Evolutionary conservation across 2,329 filamentous ascomycete genomes (phyloP).

Genomic region (Aspergillus pseudoterreus): DNA sequence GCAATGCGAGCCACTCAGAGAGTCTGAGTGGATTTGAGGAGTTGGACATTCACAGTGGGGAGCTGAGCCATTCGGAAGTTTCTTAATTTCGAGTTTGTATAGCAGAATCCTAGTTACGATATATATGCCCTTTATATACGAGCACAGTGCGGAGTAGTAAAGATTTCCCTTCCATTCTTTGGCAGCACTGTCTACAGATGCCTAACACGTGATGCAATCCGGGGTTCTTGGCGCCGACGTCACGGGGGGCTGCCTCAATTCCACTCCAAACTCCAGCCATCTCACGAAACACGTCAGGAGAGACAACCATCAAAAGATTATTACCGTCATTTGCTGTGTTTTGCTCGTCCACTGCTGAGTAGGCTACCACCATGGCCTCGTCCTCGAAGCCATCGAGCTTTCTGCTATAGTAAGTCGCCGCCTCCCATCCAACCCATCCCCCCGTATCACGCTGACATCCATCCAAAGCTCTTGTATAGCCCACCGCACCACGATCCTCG

Average conservation of each 20-base stretch:
- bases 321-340: no score
- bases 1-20: slow-evolving; percentile 5
- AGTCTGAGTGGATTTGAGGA: slow-evolving; percentile 13
- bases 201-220: slow-evolving; percentile 14
- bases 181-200: neutral
- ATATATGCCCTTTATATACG: neutral
- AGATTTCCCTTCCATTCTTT: neutral
- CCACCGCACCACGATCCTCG: slow-evolving; percentile 85
- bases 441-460: slow-evolving; percentile 7
- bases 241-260: slow-evolving; percentile 9
- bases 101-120: neutral
- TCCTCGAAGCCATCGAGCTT: slow-evolving; percentile 64
- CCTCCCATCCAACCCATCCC: slow-evolving; percentile 8
- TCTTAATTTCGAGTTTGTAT: neutral
- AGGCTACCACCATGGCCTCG: slow-evolving; percentile 58
- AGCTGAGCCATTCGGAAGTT: neutral
- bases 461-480: slow-evolving; percentile 79
- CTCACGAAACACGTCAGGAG: no score
- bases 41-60: slow-evolving; percentile 3
- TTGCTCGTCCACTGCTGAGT: neutral
- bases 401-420: slow-evolving; percentile 65
- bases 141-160: neutral
- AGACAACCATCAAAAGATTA: no score
- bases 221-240: slow-evolving; percentile 20
- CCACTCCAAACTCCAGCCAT: neutral